Conservation (phyloP, 495 filamentous ascomycete genomes). For the Tuber aestivum region DNA sequence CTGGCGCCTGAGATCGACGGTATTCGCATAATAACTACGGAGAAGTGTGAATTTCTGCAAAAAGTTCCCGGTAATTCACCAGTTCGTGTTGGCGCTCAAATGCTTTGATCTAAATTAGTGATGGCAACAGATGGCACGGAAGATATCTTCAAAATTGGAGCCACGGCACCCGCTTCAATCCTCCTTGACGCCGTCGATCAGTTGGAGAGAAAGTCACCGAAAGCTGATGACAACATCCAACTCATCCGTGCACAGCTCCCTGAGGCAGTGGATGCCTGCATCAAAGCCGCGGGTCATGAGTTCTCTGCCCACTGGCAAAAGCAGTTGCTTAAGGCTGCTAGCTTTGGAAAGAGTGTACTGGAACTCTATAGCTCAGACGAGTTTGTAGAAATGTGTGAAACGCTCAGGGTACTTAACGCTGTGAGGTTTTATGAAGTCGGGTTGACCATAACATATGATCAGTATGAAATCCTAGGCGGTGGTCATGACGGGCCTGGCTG, state of each 20-base stretch:
- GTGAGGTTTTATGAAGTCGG: slow-evolving; percentile 86
- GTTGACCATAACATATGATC: slow-evolving; percentile 84
- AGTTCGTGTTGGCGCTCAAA: not conserved
- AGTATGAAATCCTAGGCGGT: slow-evolving; percentile 48
- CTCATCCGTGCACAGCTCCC: slow-evolving; percentile 78
- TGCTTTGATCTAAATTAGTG: slow-evolving; percentile 10
- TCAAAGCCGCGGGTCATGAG: slow-evolving; percentile 86
- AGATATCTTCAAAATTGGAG: slow-evolving; percentile 80
- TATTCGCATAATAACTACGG: slow-evolving; percentile 77
- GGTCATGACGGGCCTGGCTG: not conserved
- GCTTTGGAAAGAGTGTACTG: slow-evolving; percentile 92
- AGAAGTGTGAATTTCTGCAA: slow-evolving; percentile 90
- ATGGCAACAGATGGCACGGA: slow-evolving; percentile 61
- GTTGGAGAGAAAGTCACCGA: slow-evolving; percentile 86
- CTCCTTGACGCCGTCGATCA: slow-evolving; percentile 87
- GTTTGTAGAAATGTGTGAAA: slow-evolving; percentile 98
- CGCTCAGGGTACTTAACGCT: slow-evolving; percentile 83
- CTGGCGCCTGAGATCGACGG: slow-evolving; percentile 84
- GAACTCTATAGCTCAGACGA: slow-evolving; percentile 96
- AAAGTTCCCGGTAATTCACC: slow-evolving; percentile 62
- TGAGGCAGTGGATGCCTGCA: slow-evolving; percentile 86
- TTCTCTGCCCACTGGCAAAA: slow-evolving; percentile 90
- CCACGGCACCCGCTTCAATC: slow-evolving; percentile 79
- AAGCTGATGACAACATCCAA: slow-evolving; percentile 95
- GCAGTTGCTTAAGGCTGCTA: slow-evolving; percentile 85